Evolutionary conservation across 441 rosid genomes (phyloP), one percentile per base, ranked within the genome.

Genomic region (Sinapis alba): DNA sequence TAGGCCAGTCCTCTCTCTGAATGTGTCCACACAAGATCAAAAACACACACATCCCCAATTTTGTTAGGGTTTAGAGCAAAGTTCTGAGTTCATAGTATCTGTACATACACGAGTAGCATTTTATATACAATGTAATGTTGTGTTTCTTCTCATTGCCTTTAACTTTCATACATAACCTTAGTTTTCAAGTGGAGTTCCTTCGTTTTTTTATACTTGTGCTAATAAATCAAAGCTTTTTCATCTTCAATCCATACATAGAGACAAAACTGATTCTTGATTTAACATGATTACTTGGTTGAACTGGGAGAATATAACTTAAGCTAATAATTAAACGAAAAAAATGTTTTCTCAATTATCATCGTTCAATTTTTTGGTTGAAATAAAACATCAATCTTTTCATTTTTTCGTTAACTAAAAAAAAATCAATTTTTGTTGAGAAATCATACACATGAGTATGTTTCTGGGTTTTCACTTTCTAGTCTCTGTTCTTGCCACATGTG

Each of bases 1-100:
- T 91, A 62, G 92, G 90, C 0, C 87, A 85, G 38, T 68, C 90
- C 2, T 84, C 91, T 56, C 73, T 75, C 50, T 92, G 91, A 92
- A 70, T 62, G 38, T 67, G 70, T 67, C 12, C 47, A 13, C 51
- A 47, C 20, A 47, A 47, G 50, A 11, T 23, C 47, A 7, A 9
- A 7, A 9, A 16, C 6, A 32, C 21, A 15, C 13, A 63, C 57
- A 51, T 9, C 18, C 58, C 32, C 68, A 68, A 63, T 21, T 78
- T 78, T 73, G 78, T 64, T 62, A 73, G 78, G 70, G 62, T 60
- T 68, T 78, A 57, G 74, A 69, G 56, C 57, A 62, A 62, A 7
- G 18, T 38, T 65, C 20, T 47, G 62, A 69, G 23, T 54, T 51
- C 11, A 5, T 59, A 61, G 59, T 45, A 20, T 27, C 0, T 75